These are phyloP conservation scores for Kodamaea sp. DNA, from an alignment of 1,139 yeast species.

Conservation along the genomic window DNA sequence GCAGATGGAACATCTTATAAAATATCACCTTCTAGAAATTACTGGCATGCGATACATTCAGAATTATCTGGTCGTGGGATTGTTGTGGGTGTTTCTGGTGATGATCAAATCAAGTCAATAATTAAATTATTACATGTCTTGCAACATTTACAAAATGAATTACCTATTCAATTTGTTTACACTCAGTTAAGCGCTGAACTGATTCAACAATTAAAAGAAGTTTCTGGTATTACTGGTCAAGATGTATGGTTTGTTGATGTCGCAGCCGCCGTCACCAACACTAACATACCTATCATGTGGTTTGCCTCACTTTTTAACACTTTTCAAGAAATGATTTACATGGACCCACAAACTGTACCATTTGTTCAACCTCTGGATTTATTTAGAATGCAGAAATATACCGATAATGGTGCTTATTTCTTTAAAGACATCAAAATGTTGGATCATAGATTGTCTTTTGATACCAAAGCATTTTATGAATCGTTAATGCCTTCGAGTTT, in stretches of 20 bases:
- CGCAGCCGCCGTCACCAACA: slow-evolving; percentile 7
- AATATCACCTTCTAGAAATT: slow-evolving; percentile 15
- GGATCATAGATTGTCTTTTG: slow-evolving; percentile 5
- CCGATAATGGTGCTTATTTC: slow-evolving; percentile 17
- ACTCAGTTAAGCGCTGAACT: slow-evolving; percentile 1
- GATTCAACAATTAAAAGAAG: slow-evolving; percentile 1
- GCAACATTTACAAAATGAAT: slow-evolving; percentile 26
- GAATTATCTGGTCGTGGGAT: slow-evolving; percentile 34
- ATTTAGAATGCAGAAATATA: slow-evolving; percentile 14
- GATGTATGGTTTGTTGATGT: slow-evolving; percentile 19
- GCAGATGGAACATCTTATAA: slow-evolving; percentile 1
- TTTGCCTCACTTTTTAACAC: slow-evolving; percentile 21
- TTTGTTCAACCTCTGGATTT: slow-evolving; percentile 15
- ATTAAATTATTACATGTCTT: slow-evolving; percentile 28
- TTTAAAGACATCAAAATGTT: slow-evolving; percentile 16
- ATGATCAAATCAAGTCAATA: slow-evolving; percentile 27
- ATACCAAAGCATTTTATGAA: slow-evolving; percentile 6
- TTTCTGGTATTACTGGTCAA: slow-evolving; percentile 9
- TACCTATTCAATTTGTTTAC: slow-evolving; percentile 38
- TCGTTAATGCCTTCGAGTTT: slow-evolving; percentile 2
- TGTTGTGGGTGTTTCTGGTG: slow-evolving; percentile 32
- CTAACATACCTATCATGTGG: slow-evolving; percentile 20
- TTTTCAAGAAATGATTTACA: slow-evolving; percentile 19
- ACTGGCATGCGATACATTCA: slow-evolving; percentile 15
- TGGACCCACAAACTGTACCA: slow-evolving; percentile 21